These are phyloP conservation scores for Fraxinus albicans DNA, from an alignment of 305 asterid genomes.

Conservation along the genomic window DNA sequence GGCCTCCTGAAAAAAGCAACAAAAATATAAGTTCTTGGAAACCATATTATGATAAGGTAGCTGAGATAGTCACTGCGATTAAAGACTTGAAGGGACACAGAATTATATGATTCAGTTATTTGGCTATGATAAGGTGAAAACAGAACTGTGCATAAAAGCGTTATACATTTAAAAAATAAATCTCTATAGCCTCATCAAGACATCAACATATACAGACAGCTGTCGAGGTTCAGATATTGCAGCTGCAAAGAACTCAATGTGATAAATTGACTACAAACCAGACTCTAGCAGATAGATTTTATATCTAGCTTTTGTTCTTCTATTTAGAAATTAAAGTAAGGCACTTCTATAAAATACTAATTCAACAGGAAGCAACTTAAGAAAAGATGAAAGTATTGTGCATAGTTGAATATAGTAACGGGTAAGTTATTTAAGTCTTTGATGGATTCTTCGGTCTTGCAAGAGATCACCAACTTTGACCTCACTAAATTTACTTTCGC, in stretches of 20 bases:
- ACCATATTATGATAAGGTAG: not conserved
- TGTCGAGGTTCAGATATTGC: not conserved
- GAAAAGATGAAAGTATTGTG: not conserved
- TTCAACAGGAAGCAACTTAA: not conserved
- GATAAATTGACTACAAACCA: not conserved
- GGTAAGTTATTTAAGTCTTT: not conserved
- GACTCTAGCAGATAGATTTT: not conserved
- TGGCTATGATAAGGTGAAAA: not conserved
- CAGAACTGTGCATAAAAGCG: not conserved
- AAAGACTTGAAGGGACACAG: not conserved
- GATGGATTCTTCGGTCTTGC: not conserved
- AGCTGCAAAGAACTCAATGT: not conserved
- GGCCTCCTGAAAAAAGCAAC: conserved; percentile 42
- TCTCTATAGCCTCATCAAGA: not conserved
- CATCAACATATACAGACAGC: not conserved
- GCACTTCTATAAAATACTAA: not conserved
- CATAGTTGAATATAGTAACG: not conserved
- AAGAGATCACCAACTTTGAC: not conserved
- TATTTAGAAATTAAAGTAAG: not conserved
- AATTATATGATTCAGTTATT: not conserved
- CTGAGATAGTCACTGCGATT: not conserved
- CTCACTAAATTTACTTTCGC: not conserved
- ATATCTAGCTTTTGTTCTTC: not conserved
- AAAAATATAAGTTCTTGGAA: not conserved
- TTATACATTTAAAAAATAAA: not conserved